Percentiles rank a stretch among this genome's conserved stretches.
Evolutionary conservation across 805 yeast genomes (phyloP).

Genomic region (Nakazawaea siamensis): DNA sequence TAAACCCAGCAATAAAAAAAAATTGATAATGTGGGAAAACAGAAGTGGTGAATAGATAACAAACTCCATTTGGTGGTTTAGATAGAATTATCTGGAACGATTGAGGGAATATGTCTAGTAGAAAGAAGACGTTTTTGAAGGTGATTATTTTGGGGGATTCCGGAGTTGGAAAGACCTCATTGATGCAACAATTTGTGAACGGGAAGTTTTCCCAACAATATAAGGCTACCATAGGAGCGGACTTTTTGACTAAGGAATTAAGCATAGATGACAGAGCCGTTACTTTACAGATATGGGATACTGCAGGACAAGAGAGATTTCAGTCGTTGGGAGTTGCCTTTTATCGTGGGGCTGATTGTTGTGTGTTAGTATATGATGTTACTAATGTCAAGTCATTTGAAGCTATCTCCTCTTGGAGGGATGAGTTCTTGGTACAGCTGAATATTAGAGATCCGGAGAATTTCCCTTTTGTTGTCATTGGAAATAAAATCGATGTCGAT

Average conservation of each 20-base stretch:
- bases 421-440: constrained; percentile 90
- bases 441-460: constrained; percentile 89
- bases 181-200: constrained; percentile 96
- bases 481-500: constrained; percentile 92
- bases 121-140: constrained; percentile 71
- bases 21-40: too few species aligned
- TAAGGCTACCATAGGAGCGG: constrained; percentile 97
- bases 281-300: constrained; percentile 91
- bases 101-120: constrained; percentile 34
- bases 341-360: constrained; percentile 96
- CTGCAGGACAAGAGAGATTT: constrained; percentile 98
- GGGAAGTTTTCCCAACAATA: constrained; percentile 92
- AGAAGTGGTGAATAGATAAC: too few species aligned
- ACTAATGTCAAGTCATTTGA: constrained; percentile 92
- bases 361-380: constrained; percentile 92
- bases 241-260: constrained; percentile 87
- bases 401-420: constrained; percentile 85
- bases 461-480: constrained; percentile 92
- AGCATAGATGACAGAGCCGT: constrained; percentile 76
- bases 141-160: constrained; percentile 94
- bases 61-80: too few species aligned
- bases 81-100: too few species aligned
- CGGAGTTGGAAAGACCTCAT: constrained; percentile 94
- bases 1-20: too few species aligned
- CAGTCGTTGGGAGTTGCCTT: constrained; percentile 96